These are phyloP conservation scores for Acanthochlamys bracteata DNA, from an alignment of 106 monocot species.

Conservation along the genomic window DNA sequence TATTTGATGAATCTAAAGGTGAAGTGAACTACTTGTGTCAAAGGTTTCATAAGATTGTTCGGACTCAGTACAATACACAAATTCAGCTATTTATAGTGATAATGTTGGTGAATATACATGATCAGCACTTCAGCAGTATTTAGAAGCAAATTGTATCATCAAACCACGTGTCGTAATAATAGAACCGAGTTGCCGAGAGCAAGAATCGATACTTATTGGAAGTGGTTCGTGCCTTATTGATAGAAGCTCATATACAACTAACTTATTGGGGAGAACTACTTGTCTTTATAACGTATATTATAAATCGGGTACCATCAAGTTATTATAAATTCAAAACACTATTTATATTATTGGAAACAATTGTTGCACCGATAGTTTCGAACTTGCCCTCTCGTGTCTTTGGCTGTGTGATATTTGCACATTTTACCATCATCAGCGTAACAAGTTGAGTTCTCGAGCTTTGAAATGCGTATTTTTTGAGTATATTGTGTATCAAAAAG, in stretches of 20 bases:
- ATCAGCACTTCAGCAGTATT: background rate
- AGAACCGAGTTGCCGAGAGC: background rate
- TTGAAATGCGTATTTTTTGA: constrained; percentile 1
- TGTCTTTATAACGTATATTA: background rate
- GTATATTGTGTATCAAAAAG: background rate
- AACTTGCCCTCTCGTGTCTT: background rate
- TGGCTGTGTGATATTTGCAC: constrained; percentile 3
- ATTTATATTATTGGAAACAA: background rate
- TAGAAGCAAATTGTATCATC: background rate
- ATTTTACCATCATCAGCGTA: background rate
- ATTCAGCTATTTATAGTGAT: background rate
- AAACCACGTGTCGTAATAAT: background rate
- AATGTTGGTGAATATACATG: background rate
- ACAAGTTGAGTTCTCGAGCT: background rate
- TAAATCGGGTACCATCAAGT: constrained; percentile 6
- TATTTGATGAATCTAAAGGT: background rate
- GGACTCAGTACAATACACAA: background rate
- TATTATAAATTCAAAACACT: background rate
- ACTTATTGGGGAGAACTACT: background rate
- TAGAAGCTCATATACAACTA: background rate
- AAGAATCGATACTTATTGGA: background rate
- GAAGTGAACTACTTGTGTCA: background rate
- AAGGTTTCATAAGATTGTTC: background rate
- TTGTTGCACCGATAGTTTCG: background rate
- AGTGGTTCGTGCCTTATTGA: background rate